phyloP scores from a whole-genome alignment of 352 stramenopile species.

The Phytophthora fragariaefolia region DNA sequence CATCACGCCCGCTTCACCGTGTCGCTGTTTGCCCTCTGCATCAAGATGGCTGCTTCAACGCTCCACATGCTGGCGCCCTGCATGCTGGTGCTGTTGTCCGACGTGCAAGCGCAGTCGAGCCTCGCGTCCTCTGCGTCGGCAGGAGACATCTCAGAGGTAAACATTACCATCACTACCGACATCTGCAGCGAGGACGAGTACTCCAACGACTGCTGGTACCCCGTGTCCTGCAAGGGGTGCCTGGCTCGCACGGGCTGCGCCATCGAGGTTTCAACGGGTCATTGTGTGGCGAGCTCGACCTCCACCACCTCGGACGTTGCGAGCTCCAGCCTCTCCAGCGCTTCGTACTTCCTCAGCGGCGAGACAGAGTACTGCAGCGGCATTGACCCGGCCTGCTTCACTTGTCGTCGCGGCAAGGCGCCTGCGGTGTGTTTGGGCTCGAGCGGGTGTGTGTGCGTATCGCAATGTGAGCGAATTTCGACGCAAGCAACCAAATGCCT shows the following conservation, averaged over 20 bases:
- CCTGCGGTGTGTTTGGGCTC: conserved; percentile 19
- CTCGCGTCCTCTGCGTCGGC: conserved; percentile 20
- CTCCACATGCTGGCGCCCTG: neutral
- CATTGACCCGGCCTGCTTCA: conserved; percentile 24
- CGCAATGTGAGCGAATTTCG: conserved; percentile 32
- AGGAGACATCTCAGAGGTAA: conserved; percentile 10
- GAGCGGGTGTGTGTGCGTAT: conserved; percentile 21
- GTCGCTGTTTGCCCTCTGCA: conserved; percentile 10
- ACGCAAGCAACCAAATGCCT: conserved; percentile 20
- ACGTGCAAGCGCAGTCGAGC: conserved; percentile 18
- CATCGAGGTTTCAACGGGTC: conserved; percentile 22
- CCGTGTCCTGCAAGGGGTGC: conserved; percentile 25
- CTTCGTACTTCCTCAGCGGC: conserved; percentile 18
- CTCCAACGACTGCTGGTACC: conserved; percentile 30
- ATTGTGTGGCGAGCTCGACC: conserved; percentile 21
- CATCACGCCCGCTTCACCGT: conserved; percentile 14
- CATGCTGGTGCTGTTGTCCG: conserved; percentile 5
- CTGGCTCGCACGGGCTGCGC: conserved; percentile 20
- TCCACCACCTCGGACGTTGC: neutral
- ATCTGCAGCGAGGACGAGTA: conserved; percentile 27
- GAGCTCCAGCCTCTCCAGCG: neutral
- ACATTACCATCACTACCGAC: conserved; percentile 20
- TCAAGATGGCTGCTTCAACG: conserved; percentile 22
- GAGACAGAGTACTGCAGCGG: conserved; percentile 24
- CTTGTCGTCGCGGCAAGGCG: conserved; percentile 17